Base-by-base conservation (phyloP, 129 eudicot species). In the Arctium lappa region DNA sequence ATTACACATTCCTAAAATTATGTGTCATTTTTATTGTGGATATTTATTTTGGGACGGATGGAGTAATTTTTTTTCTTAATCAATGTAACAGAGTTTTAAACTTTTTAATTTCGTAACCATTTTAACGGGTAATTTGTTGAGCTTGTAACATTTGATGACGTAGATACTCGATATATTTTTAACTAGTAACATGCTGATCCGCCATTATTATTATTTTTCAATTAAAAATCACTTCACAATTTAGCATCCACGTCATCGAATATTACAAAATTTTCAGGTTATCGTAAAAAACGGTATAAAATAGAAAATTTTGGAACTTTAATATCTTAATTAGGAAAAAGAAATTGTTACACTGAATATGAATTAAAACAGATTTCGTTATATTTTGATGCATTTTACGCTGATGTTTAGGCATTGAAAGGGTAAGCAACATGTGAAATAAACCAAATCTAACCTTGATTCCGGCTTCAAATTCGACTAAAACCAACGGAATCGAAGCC, bases 401-500 rank as follows among this genome's bases (percentile, higher is more conserved):
- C 2, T n/a, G 3, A 27, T 74, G 56, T 60, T 8, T 31, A 36
- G 56, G 13, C 18, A 34, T 1, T 18, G 4, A 79, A 79, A 79
- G n/a, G 8, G 38, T 37, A 37, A 33, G 5, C 27, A 33, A 38
- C 16, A 15, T 29, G 32, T 69, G 16, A 48, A 70, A 77, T 40
- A 13, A 65, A 77, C 44, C 13, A 16, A 39, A 82, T 36, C 85
- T 74, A 70, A 95, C 98, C 94, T 87, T 80, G 71, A 95, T 84
- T 5, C 98, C 98, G 44, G 88, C 81, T 91, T 95, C 97, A 78
- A 95, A 91, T 87, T 87, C 94, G 72, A 37, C 56, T 79, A 95
- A 85, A 77, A 90, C 87, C 1, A 86, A 71, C 69, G 98, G 98
- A 76, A 95, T 95, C n/a, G 93, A 89, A 78, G 97, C 98, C 9